Evolutionary conservation across 2,329 filamentous ascomycete genomes (phyloP).

Genomic region (Colletotrichum sidae): DNA sequence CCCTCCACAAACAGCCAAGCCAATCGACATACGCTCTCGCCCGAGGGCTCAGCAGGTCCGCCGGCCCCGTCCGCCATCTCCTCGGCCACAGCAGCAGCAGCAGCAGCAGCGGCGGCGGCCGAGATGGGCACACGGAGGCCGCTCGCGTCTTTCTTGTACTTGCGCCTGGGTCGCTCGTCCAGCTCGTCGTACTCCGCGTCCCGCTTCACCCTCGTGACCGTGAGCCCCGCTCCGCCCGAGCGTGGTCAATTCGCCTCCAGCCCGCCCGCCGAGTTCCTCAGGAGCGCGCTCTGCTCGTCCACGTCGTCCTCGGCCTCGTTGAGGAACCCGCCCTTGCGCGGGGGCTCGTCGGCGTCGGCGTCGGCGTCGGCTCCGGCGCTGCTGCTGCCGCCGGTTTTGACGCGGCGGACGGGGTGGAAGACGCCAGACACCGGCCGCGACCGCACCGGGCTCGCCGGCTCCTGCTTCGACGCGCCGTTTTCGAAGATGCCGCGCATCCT

Average conservation of each 20-base stretch:
- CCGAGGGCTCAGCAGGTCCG: constrained; percentile 33
- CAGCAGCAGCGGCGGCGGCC: neutral
- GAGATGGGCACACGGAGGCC: constrained; percentile 24
- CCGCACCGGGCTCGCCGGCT: constrained; percentile 38
- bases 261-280: constrained; percentile 39
- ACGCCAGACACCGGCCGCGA: constrained; percentile 42
- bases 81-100: no score
- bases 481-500: constrained; percentile 57
- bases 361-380: constrained; percentile 38
- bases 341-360: constrained; percentile 32
- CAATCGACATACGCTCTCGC: constrained; percentile 45
- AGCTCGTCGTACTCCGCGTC: constrained; percentile 31
- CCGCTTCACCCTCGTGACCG: constrained; percentile 27
- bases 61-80: neutral
- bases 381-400: constrained; percentile 24
- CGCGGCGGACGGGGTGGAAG: constrained; percentile 36
- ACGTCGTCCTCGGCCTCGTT: constrained; percentile 38
- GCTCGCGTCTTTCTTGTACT: constrained; percentile 25
- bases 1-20: constrained; percentile 53
- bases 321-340: constrained; percentile 34
- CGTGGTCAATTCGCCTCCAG: constrained; percentile 50
- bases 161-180: constrained; percentile 12
- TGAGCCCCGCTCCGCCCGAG: constrained; percentile 45
- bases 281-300: constrained; percentile 47
- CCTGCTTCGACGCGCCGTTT: constrained; percentile 27